A percentile compares a stretch with the other conserved stretches of the same genome.
These are phyloP conservation scores for Paecilomyces formosus DNA, from an alignment of 2,329 filamentous ascomycete genomes.

Conservation along the genomic window DNA sequence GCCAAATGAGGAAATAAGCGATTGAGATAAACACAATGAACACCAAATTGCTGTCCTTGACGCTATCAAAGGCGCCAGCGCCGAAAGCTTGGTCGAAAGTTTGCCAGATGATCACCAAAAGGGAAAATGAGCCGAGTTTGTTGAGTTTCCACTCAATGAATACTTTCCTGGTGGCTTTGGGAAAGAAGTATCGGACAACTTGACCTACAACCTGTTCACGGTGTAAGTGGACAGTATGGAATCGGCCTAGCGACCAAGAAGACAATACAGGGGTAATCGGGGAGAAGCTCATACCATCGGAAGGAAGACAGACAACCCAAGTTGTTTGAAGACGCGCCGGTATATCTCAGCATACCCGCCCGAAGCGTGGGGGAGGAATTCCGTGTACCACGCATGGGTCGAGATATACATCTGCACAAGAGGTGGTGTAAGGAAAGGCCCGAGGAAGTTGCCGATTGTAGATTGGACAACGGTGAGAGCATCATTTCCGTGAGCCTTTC, in stretches of 20 bases:
- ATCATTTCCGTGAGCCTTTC: constrained; percentile 55
- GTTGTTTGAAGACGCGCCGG: constrained; percentile 53
- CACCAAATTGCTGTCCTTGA: constrained; percentile 51
- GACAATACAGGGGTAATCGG: not conserved
- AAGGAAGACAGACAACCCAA: constrained; percentile 56
- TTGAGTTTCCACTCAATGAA: constrained; percentile 38
- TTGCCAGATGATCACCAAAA: constrained; percentile 46
- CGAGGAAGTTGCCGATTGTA: constrained; percentile 57
- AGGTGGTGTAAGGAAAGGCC: constrained; percentile 55
- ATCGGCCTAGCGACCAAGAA: not conserved
- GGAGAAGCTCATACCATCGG: constrained; percentile 36
- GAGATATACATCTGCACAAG: constrained; percentile 57
- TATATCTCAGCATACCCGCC: constrained; percentile 52
- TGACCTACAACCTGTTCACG: constrained; percentile 44
- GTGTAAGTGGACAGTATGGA: not conserved
- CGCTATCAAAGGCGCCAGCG: constrained; percentile 47
- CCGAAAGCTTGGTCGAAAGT: constrained; percentile 60
- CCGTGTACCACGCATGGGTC: constrained; percentile 42
- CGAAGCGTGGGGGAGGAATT: constrained; percentile 43
- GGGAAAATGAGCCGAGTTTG: constrained; percentile 28
- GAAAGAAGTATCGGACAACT: constrained; percentile 43
- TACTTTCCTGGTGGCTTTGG: constrained; percentile 42
- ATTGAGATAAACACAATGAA: constrained; percentile 39
- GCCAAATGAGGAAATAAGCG: constrained; percentile 12
- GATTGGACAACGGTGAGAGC: constrained; percentile 56